phyloP scores from a whole-genome alignment of 2,329 filamentous ascomycete species.

The Xylariaceae sp. region DNA sequence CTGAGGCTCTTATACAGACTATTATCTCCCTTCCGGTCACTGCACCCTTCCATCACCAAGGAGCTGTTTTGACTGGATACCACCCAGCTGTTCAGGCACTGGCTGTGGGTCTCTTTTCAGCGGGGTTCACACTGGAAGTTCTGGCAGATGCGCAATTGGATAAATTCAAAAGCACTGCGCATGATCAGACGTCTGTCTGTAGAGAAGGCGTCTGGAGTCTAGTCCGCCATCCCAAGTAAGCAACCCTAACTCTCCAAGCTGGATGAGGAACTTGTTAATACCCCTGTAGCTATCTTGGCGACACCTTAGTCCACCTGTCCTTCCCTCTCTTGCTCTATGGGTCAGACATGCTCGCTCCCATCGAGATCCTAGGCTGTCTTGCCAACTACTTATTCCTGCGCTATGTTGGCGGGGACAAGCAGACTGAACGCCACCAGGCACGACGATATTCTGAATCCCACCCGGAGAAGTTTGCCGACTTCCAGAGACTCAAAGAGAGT shows the following conservation, averaged over 20 bases:
- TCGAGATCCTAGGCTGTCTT: constrained; percentile 60
- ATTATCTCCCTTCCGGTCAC: constrained; percentile 63
- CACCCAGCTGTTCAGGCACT: constrained; percentile 43
- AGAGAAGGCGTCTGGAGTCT: constrained; percentile 66
- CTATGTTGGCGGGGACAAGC: constrained; percentile 60
- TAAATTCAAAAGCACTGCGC: constrained; percentile 52
- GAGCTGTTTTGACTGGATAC: constrained; percentile 42
- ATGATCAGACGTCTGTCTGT: constrained; percentile 50
- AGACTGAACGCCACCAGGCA: constrained; percentile 59
- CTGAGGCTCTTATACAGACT: constrained; percentile 62
- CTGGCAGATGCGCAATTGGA: constrained; percentile 61
- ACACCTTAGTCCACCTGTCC: constrained; percentile 62
- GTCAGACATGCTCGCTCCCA: constrained; percentile 58
- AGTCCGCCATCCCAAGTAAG: constrained; percentile 66
- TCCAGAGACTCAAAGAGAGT: constrained; percentile 56
- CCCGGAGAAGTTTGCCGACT: constrained; percentile 57
- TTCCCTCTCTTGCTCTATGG: constrained; percentile 64
- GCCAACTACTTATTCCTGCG: constrained; percentile 66
- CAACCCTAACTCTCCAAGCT: constrained; percentile 19
- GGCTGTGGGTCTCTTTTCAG: constrained; percentile 60
- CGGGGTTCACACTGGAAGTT: constrained; percentile 61
- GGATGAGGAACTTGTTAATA: background rate
- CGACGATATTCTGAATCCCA: constrained; percentile 57
- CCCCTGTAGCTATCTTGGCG: constrained; percentile 64
- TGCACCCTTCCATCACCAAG: constrained; percentile 55